Percentiles rank a stretch among this genome's conserved stretches.
These are phyloP conservation scores for Prinsepia uniflora DNA, from an alignment of 306 rosid genomes.

Conservation along the genomic window DNA sequence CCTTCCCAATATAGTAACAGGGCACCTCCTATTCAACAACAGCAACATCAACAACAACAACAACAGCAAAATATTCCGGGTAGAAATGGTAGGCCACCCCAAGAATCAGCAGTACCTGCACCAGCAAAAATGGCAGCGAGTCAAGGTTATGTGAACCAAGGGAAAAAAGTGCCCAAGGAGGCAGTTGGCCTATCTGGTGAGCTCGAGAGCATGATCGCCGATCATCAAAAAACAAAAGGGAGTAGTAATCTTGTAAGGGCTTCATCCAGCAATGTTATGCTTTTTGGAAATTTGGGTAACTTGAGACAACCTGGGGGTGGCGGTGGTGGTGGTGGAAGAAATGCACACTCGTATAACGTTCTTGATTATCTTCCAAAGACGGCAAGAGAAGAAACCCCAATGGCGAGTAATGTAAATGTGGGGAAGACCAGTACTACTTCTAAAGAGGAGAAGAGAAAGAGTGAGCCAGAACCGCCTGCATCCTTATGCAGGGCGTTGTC, in stretches of 20 bases:
- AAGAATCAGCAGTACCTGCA: slow-evolving; percentile 12
- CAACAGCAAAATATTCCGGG: slow-evolving; percentile 17
- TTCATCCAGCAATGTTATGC: slow-evolving; percentile 81
- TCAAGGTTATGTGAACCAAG: slow-evolving; percentile 55
- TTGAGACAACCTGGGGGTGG: slow-evolving; percentile 41
- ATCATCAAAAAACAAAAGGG: slow-evolving; percentile 59
- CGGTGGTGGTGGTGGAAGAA: slow-evolving; percentile 13
- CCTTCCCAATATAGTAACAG: slow-evolving; percentile 24
- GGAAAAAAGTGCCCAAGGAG: slow-evolving; percentile 64
- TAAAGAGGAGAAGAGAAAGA: slow-evolving; percentile 17
- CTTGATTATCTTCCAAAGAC: slow-evolving; percentile 38
- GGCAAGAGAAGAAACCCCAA: slow-evolving; percentile 28
- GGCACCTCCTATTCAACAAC: slow-evolving; percentile 8
- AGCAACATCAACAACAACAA: neutral
- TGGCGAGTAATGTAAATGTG: slow-evolving; percentile 18
- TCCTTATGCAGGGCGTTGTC: slow-evolving; percentile 74
- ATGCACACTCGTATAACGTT: slow-evolving; percentile 21
- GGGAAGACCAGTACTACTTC: slow-evolving; percentile 16
- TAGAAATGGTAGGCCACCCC: slow-evolving; percentile 3
- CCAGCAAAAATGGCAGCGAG: slow-evolving; percentile 15
- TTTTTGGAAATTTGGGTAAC: slow-evolving; percentile 68
- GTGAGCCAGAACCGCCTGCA: slow-evolving; percentile 19
- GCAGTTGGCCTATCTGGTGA: slow-evolving; percentile 75
- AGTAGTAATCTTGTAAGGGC: slow-evolving; percentile 60
- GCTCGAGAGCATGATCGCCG: slow-evolving; percentile 68